Evolutionary conservation across 2,329 filamentous ascomycete genomes (phyloP).

Genomic region (Cladobotryum mycophilum): DNA sequence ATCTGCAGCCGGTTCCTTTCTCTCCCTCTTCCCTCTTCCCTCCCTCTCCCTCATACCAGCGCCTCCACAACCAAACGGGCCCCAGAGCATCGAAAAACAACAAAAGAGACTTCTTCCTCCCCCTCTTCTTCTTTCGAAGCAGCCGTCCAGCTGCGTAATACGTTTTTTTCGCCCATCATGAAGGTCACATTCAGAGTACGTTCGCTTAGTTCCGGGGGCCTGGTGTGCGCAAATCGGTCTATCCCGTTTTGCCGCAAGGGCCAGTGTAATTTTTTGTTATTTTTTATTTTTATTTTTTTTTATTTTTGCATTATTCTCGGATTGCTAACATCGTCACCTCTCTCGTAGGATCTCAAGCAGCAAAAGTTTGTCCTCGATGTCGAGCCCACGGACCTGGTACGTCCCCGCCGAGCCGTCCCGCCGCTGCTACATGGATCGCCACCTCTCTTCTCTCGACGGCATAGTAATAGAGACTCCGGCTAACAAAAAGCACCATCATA

Average conservation of each 20-base stretch:
- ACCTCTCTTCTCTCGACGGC: slow-evolving; percentile 3
- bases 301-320: not conserved
- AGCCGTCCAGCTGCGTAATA: slow-evolving; percentile 24
- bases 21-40: not conserved
- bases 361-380: slow-evolving; percentile 97
- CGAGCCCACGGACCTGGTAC: slow-evolving; percentile 85
- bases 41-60: not conserved
- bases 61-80: not conserved
- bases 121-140: slow-evolving; percentile 12
- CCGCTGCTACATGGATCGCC: slow-evolving; percentile 13
- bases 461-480: not conserved
- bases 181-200: slow-evolving; percentile 63
- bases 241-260: not conserved
- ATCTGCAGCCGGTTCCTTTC: not conserved
- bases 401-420: slow-evolving; percentile 33
- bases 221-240: not conserved
- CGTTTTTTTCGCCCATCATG: slow-evolving; percentile 45
- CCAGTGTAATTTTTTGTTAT: not conserved
- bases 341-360: slow-evolving; percentile 83
- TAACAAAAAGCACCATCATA: slow-evolving; percentile 29
- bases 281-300: no score
- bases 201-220: slow-evolving; percentile 11
- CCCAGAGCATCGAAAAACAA: slow-evolving; percentile 4
- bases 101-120: slow-evolving; percentile 4
- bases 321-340: not conserved